Percentiles rank a stretch among this genome's conserved stretches.
Evolutionary conservation across 805 yeast species (phyloP).

Genomic region (Nakazawaea peltata): DNA sequence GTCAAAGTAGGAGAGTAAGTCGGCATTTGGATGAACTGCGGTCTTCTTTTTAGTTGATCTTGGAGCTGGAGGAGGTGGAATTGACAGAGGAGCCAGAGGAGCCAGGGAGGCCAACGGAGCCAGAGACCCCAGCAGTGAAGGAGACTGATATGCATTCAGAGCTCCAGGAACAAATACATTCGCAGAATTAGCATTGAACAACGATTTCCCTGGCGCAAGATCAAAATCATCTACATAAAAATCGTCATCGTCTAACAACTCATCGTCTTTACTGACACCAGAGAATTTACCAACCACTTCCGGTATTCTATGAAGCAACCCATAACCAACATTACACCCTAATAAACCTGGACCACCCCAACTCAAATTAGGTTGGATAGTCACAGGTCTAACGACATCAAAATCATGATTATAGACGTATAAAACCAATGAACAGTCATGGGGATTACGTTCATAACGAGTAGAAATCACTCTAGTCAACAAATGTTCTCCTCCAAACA

Average conservation of each 20-base stretch:
- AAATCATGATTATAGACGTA: slow-evolving; percentile 86
- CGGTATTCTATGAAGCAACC: slow-evolving; percentile 81
- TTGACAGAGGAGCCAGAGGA: not conserved
- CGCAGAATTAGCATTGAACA: slow-evolving; percentile 1
- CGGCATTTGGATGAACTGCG: slow-evolving; percentile 11
- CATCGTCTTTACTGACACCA: slow-evolving; percentile 11
- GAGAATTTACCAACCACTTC: slow-evolving; percentile 48
- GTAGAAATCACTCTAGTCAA: slow-evolving; percentile 60
- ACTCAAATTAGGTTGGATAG: slow-evolving; percentile 58
- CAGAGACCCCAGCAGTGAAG: not conserved
- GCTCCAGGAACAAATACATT: slow-evolving; percentile 2
- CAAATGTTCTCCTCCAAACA: slow-evolving; percentile 81
- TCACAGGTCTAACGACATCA: slow-evolving; percentile 80
- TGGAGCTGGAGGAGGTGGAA: not conserved
- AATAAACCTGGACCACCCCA: slow-evolving; percentile 84
- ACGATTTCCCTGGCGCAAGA: slow-evolving; percentile 2
- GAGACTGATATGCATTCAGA: not conserved
- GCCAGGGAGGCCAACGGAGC: not conserved
- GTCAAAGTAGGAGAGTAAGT: slow-evolving; percentile 30
- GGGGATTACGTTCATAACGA: slow-evolving; percentile 30
- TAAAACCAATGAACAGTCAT: slow-evolving; percentile 37
- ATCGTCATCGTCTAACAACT: slow-evolving; percentile 11
- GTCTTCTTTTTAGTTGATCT: not conserved
- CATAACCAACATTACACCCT: slow-evolving; percentile 95
- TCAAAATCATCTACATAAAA: slow-evolving; percentile 9